Evolutionary conservation across 495 filamentous ascomycete genomes (phyloP).

Genomic region (Rostrohypoxylon terebratum): DNA sequence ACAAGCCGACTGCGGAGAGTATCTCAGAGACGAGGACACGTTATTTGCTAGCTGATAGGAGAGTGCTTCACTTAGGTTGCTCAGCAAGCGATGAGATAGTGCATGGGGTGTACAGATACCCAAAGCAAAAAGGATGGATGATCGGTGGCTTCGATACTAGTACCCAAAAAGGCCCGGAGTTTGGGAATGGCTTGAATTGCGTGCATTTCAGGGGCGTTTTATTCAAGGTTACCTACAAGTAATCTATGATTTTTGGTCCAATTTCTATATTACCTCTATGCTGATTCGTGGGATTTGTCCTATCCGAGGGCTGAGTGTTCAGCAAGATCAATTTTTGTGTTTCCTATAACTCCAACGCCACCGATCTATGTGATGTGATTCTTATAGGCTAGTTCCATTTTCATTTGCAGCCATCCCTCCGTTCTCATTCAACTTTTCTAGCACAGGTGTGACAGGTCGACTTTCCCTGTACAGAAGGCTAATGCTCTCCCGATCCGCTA

Average conservation of each 20-base stretch:
- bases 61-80: neutral
- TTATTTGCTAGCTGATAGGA: slow-evolving; percentile 59
- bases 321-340: slow-evolving; percentile 5
- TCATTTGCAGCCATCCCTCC: slow-evolving; percentile 47
- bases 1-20: slow-evolving; percentile 92
- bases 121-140: neutral
- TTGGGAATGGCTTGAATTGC: slow-evolving; percentile 30
- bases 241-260: slow-evolving; percentile 24
- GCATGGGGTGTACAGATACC: slow-evolving; percentile 14
- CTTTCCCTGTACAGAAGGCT: slow-evolving; percentile 71
- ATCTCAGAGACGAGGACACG: slow-evolving; percentile 80
- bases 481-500: slow-evolving; percentile 89
- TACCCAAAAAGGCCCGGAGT: slow-evolving; percentile 34
- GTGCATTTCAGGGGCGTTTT: slow-evolving; percentile 38
- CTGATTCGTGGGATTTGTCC: neutral
- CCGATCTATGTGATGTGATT: slow-evolving; percentile 14
- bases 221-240: slow-evolving; percentile 31
- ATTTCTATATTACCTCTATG: slow-evolving; percentile 10
- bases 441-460: slow-evolving; percentile 55
- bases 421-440: slow-evolving; percentile 46
- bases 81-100: neutral
- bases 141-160: slow-evolving; percentile 5
- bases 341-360: slow-evolving; percentile 29
- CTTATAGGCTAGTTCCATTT: slow-evolving; percentile 36
- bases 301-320: slow-evolving; percentile 5